Percentiles rank a stretch among this genome's conserved stretches.
Evolutionary conservation across 2,329 filamentous ascomycete species (phyloP).

Genomic region (Botrytis deweyae): DNA sequence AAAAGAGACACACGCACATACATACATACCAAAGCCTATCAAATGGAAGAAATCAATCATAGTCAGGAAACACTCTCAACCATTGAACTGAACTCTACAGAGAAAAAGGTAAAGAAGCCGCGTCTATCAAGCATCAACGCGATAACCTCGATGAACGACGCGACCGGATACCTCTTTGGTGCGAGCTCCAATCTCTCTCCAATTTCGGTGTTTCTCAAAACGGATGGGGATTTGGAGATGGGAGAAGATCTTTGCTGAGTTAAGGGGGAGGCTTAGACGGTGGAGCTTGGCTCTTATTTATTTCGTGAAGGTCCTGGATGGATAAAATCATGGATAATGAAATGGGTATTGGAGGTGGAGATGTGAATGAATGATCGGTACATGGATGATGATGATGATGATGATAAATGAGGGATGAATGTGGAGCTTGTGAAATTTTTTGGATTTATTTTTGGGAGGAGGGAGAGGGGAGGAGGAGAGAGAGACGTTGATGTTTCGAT

Average conservation of each 20-base stretch:
- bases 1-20: background rate
- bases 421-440: background rate
- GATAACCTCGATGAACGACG: background rate
- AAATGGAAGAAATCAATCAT: background rate
- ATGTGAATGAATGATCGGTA: slow-evolving; percentile 1
- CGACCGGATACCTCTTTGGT: background rate
- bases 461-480: background rate
- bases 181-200: background rate
- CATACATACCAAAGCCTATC: background rate
- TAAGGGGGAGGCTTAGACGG: slow-evolving; percentile 19
- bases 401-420: background rate
- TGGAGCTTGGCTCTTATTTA: background rate
- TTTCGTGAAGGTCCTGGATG: background rate
- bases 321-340: background rate
- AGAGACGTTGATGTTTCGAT: background rate
- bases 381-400: slow-evolving; percentile 3
- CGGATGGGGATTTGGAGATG: background rate
- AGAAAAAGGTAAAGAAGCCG: background rate
- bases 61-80: background rate
- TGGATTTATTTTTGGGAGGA: background rate
- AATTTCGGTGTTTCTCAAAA: slow-evolving; percentile 16
- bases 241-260: slow-evolving; percentile 3
- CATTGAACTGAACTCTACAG: background rate
- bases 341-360: background rate
- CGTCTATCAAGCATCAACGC: background rate